Evolutionary conservation across 2,329 filamentous ascomycete species (phyloP).

Genomic region (Xylariaceae sp.): DNA sequence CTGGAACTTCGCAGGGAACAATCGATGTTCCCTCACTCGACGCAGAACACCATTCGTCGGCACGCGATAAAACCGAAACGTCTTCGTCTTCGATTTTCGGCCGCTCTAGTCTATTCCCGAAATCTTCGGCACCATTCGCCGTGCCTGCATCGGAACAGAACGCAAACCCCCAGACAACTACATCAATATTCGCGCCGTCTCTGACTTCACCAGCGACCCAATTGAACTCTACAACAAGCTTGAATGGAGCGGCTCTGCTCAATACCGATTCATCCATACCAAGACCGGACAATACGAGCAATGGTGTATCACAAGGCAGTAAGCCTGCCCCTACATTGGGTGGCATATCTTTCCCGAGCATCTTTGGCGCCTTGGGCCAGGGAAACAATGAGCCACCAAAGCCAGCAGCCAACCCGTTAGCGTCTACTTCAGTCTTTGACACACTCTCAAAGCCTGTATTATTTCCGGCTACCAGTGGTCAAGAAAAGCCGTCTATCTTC

Average conservation of each 20-base stretch:
- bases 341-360: background rate
- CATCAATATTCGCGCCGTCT: background rate
- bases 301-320: background rate
- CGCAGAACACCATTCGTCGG: background rate
- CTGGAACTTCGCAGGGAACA: slow-evolving; percentile 7
- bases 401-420: background rate
- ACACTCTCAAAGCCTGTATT: slow-evolving; percentile 6
- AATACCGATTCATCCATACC: background rate
- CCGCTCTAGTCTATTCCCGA: background rate
- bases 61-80: background rate
- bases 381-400: background rate
- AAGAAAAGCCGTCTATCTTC: background rate
- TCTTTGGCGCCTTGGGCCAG: slow-evolving; percentile 6
- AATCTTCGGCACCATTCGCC: background rate
- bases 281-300: background rate
- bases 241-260: background rate
- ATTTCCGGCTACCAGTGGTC: background rate
- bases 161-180: background rate
- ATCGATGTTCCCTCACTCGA: slow-evolving; percentile 4
- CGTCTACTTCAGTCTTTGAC: background rate
- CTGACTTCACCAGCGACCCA: background rate
- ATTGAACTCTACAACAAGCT: background rate
- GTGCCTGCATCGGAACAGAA: background rate
- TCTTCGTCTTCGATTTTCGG: slow-evolving; percentile 4
- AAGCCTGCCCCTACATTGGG: background rate